Evolutionary conservation across 805 yeast genomes (phyloP).

Genomic region (Wickerhamiella kazuoi): DNA sequence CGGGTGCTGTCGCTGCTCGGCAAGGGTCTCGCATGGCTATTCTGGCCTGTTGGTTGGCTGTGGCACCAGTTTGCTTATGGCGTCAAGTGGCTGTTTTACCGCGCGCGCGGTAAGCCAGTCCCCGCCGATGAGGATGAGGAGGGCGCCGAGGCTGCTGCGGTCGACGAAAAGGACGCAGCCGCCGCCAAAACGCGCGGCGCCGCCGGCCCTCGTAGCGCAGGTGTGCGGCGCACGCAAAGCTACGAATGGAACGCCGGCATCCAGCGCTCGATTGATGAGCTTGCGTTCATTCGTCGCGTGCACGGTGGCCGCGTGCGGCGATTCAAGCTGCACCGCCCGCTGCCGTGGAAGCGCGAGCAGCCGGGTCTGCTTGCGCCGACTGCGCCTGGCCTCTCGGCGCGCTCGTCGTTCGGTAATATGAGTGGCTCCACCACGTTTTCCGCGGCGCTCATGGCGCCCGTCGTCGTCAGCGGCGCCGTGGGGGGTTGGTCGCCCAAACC

Average conservation of each 20-base stretch:
- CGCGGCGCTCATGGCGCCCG: slow-evolving; percentile 29
- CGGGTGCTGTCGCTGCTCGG: slow-evolving; percentile 8
- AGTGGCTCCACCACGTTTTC: slow-evolving; percentile 3
- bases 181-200: not conserved
- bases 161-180: slow-evolving; percentile 10
- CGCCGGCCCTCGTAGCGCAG: not conserved
- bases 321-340: slow-evolving; percentile 14
- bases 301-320: slow-evolving; percentile 26
- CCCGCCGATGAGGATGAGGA: slow-evolving; percentile 8
- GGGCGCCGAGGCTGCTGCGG: slow-evolving; percentile 13
- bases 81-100: slow-evolving; percentile 7
- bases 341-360: not conserved
- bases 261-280: slow-evolving; percentile 24
- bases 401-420: not conserved
- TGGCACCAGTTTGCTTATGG: slow-evolving; percentile 1
- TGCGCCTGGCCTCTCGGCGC: not conserved
- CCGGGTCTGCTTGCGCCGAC: not conserved
- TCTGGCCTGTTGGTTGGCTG: slow-evolving; percentile 13
- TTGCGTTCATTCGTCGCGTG: slow-evolving; percentile 19
- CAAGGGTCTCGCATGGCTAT: slow-evolving; percentile 14
- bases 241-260: slow-evolving; percentile 26
- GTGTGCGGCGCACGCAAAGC: not conserved
- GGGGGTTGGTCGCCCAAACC: slow-evolving; percentile 25
- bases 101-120: slow-evolving; percentile 7
- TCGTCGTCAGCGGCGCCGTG: slow-evolving; percentile 39